phyloP scores from a whole-genome alignment of 2,329 filamentous ascomycete genomes.

The Aureobasidium sp. region DNA sequence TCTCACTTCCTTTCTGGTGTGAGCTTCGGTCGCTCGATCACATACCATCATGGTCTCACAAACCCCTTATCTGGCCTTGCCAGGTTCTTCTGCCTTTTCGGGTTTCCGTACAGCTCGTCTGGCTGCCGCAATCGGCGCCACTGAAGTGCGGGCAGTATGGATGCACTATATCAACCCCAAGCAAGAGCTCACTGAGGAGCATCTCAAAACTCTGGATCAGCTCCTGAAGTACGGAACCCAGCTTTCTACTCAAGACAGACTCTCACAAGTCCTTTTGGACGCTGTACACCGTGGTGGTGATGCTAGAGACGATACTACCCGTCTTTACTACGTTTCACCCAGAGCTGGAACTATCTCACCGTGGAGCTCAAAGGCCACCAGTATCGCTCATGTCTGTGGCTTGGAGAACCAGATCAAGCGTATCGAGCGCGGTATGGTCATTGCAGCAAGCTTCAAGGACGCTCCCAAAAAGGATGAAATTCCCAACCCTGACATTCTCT shows the following conservation, averaged over 20 bases:
- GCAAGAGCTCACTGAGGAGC: constrained; percentile 34
- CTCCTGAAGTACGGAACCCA: constrained; percentile 54
- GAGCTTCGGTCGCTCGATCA: constrained; percentile 15
- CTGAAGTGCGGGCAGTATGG: constrained; percentile 44
- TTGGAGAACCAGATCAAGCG: constrained; percentile 64
- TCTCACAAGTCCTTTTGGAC: constrained; percentile 41
- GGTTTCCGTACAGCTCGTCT: constrained; percentile 43
- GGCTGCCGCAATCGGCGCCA: constrained; percentile 40
- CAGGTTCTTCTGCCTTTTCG: constrained; percentile 50
- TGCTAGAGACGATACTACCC: constrained; percentile 43
- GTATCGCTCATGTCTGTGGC: constrained; percentile 86
- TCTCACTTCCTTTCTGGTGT: constrained; percentile 14
- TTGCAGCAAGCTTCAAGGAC: constrained; percentile 57
- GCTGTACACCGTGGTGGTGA: constrained; percentile 43
- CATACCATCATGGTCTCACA: constrained; percentile 19
- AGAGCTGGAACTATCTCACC: constrained; percentile 79
- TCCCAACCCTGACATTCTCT: constrained; percentile 61
- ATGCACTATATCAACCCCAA: constrained; percentile 45
- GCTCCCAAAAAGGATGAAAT: constrained; percentile 45
- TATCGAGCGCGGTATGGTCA: constrained; percentile 78
- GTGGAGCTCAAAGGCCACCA: constrained; percentile 95
- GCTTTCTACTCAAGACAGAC: constrained; percentile 40
- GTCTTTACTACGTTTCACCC: constrained; percentile 67
- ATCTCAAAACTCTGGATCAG: constrained; percentile 50
- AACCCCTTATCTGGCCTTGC: constrained; percentile 38